Conservation (phyloP, 768 basidiomycete species). For the Trametes maxima region DNA sequence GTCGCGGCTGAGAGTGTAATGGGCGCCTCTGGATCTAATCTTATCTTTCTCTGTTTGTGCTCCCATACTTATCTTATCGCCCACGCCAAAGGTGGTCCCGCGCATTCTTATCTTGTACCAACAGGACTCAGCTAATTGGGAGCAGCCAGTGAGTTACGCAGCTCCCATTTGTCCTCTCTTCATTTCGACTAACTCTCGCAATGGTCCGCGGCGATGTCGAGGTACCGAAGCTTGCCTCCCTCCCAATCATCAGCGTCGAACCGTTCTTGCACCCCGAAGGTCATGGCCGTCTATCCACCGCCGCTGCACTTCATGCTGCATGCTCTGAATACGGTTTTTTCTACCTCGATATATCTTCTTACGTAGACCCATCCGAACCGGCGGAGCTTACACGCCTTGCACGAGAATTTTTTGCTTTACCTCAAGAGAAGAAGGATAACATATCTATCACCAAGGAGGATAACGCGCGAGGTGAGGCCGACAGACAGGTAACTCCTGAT, state of each 20-base stretch:
- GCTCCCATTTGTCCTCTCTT: background rate
- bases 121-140: background rate
- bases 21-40: constrained; percentile 20
- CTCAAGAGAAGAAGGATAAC: constrained; percentile 62
- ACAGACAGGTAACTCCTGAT: background rate
- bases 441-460: constrained; percentile 72
- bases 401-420: constrained; percentile 69
- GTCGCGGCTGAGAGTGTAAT: constrained; percentile 4
- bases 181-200: background rate
- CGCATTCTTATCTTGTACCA: constrained; percentile 1
- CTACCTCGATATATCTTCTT: constrained; percentile 74
- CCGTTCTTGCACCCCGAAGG: constrained; percentile 54
- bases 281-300: constrained; percentile 46
- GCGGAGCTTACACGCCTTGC: constrained; percentile 68
- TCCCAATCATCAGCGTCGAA: constrained; percentile 75
- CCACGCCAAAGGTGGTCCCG: background rate
- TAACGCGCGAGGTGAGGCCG: constrained; percentile 65
- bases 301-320: constrained; percentile 65
- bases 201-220: background rate
- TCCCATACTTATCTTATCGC: background rate
- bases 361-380: constrained; percentile 56
- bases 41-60: background rate
- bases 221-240: constrained; percentile 29
- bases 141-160: background rate
- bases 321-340: constrained; percentile 87